Evolutionary conservation across 1,139 yeast species (phyloP).

Genomic region (Candida labiduridarum): DNA sequence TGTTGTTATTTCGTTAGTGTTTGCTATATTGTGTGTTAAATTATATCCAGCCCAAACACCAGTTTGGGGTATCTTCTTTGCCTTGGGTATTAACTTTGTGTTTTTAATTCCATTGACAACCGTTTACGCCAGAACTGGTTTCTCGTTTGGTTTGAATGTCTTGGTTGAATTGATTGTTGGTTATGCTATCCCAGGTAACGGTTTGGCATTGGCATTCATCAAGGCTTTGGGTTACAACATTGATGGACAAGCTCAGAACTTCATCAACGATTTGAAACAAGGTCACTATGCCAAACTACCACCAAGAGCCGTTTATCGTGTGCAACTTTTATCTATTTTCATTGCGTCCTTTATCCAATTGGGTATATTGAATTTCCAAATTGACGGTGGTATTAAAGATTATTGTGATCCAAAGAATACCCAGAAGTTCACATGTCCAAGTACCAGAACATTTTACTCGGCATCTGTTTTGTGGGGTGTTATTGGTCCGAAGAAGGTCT

Average conservation of each 20-base stretch:
- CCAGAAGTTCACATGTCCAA: conserved; percentile 53
- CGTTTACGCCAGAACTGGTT: conserved; percentile 50
- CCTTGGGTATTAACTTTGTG: conserved; percentile 54
- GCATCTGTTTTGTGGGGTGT: conserved; percentile 69
- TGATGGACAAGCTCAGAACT: conserved; percentile 60
- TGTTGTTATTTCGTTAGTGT: conserved; percentile 47
- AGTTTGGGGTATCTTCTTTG: conserved; percentile 60
- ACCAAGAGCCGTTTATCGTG: conserved; percentile 62
- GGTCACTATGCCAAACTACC: conserved; percentile 66
- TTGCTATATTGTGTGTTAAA: conserved; percentile 52
- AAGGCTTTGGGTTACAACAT: conserved; percentile 62
- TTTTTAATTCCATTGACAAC: conserved; percentile 55
- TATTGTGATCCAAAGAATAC: conserved; percentile 47
- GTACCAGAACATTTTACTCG: conserved; percentile 49
- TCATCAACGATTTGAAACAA: conserved; percentile 54
- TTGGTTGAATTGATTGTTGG: conserved; percentile 63
- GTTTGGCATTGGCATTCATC: conserved; percentile 56
- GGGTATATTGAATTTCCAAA: conserved; percentile 57
- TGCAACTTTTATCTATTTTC: conserved; percentile 50
- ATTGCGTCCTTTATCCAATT: conserved; percentile 50
- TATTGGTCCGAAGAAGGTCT: conserved; percentile 64
- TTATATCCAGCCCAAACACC: conserved; percentile 53
- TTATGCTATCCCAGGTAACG: conserved; percentile 64
- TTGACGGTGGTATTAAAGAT: conserved; percentile 42
- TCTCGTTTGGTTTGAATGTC: conserved; percentile 58